Conservation (phyloP, 495 filamentous ascomycete genomes). For the Neurospora cerealis region DNA sequence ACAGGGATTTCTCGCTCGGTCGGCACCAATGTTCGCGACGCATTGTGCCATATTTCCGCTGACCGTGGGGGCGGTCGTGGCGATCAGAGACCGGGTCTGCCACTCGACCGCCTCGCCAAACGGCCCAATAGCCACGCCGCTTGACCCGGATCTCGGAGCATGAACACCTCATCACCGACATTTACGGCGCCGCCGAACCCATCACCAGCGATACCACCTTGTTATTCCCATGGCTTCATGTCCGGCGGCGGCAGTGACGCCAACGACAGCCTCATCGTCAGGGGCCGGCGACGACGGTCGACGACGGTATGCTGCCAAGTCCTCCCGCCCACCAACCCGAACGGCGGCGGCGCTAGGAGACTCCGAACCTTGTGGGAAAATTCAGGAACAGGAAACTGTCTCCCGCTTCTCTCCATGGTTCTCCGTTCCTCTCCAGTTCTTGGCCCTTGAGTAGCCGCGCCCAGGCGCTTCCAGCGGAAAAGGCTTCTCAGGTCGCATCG, state of each 20-base stretch:
- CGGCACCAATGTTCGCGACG: background rate
- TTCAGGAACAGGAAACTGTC: background rate
- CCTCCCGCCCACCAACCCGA: background rate
- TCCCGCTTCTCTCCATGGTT: background rate
- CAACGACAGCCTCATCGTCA: background rate
- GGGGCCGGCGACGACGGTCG: background rate
- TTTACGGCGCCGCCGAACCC: background rate
- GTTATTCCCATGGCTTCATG: background rate
- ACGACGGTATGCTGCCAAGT: background rate
- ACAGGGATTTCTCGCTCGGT: background rate
- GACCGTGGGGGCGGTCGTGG: background rate
- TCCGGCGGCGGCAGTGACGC: background rate
- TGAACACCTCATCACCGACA: background rate
- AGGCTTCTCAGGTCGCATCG: background rate
- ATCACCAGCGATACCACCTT: background rate
- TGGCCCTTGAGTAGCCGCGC: background rate
- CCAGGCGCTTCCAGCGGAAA: background rate
- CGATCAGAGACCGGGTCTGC: background rate
- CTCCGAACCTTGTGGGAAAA: background rate
- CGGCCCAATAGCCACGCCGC: background rate
- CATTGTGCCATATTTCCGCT: background rate
- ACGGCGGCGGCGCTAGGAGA: background rate
- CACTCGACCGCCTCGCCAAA: background rate
- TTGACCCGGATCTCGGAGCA: background rate
- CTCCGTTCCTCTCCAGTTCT: background rate